Percentiles rank a stretch among this genome's conserved stretches.
Conservation (phyloP, 768 basidiomycete genomes). For the Chalciporus piperatus region DNA sequence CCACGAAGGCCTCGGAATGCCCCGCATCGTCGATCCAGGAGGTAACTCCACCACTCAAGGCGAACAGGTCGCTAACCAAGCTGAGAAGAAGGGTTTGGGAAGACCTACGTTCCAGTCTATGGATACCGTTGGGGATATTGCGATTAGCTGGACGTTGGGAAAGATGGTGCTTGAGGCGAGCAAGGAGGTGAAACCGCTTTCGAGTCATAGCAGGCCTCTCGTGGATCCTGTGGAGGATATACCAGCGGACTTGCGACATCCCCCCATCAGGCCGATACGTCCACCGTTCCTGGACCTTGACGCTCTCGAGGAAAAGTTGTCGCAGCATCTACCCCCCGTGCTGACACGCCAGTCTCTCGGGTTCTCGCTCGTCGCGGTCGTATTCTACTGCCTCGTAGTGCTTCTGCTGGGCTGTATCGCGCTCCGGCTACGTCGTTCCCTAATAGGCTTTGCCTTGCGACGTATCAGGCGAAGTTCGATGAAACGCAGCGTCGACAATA, state of each 20-base stretch:
- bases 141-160: slow-evolving; percentile 96
- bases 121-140: slow-evolving; percentile 89
- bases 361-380: slow-evolving; percentile 64
- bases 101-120: slow-evolving; percentile 87
- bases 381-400: slow-evolving; percentile 51
- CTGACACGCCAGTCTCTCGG: slow-evolving; percentile 65
- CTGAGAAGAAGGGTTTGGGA: slow-evolving; percentile 79
- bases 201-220: slow-evolving; percentile 51
- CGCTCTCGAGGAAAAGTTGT: slow-evolving; percentile 59
- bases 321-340: slow-evolving; percentile 63
- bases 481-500: slow-evolving; percentile 27
- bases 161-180: slow-evolving; percentile 99
- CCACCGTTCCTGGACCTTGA: slow-evolving; percentile 60
- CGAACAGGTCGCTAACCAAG: slow-evolving; percentile 71
- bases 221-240: slow-evolving; percentile 72
- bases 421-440: slow-evolving; percentile 57
- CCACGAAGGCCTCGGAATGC: slow-evolving; percentile 94
- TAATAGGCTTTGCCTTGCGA: slow-evolving; percentile 44
- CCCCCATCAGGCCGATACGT: slow-evolving; percentile 60
- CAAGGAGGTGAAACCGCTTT: slow-evolving; percentile 65
- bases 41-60: slow-evolving; percentile 72
- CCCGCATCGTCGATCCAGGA: slow-evolving; percentile 81
- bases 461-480: slow-evolving; percentile 43
- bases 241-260: slow-evolving; percentile 44
- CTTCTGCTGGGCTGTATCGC: slow-evolving; percentile 41